A percentile compares a stretch with the other conserved stretches of the same genome.
Conservation (phyloP, 2,329 filamentous ascomycete genomes). For the Paracorniculantispora psalliotae region DNA sequence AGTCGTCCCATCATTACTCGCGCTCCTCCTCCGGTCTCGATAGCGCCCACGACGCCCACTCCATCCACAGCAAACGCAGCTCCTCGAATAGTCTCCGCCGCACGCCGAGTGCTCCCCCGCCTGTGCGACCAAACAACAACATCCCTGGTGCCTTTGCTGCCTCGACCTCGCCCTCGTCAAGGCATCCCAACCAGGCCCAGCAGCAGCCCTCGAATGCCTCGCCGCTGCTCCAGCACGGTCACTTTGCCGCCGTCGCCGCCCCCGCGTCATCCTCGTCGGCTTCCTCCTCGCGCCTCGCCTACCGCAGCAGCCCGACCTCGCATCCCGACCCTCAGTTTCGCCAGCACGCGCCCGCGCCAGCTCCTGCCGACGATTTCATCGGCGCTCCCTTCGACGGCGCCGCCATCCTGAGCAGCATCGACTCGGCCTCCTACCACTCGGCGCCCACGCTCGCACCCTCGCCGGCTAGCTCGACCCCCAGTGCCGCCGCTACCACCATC, state of each 20-base stretch:
- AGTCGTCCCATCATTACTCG: conserved; percentile 46
- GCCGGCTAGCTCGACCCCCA: conserved; percentile 24
- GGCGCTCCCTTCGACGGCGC: conserved; percentile 62
- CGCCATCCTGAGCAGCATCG: conserved; percentile 56
- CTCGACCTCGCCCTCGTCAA: conserved; percentile 45
- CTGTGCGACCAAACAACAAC: conserved; percentile 40
- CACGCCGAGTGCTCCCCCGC: conserved; percentile 57
- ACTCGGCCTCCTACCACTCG: conserved; percentile 39
- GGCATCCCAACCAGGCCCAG: conserved; percentile 37
- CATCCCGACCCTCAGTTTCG: conserved; percentile 24
- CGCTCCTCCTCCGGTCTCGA: conserved; percentile 47
- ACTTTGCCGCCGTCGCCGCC: conserved; percentile 41
- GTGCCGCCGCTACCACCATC: conserved; percentile 18
- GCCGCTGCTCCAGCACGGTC: conserved; percentile 40
- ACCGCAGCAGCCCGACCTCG: conserved; percentile 17
- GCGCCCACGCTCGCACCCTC: background rate
- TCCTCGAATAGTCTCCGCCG: conserved; percentile 54
- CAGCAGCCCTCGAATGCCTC: conserved; percentile 44
- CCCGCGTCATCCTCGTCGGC: conserved; percentile 15
- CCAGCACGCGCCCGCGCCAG: conserved; percentile 18
- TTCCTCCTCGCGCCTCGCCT: conserved; percentile 1
- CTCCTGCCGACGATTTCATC: conserved; percentile 53
- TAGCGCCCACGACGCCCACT: conserved; percentile 49
- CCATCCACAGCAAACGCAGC: conserved; percentile 58
- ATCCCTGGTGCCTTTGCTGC: conserved; percentile 31